Evolutionary conservation across 208 protist species (phyloP).

Genomic region (Wallacemonas sp.): DNA sequence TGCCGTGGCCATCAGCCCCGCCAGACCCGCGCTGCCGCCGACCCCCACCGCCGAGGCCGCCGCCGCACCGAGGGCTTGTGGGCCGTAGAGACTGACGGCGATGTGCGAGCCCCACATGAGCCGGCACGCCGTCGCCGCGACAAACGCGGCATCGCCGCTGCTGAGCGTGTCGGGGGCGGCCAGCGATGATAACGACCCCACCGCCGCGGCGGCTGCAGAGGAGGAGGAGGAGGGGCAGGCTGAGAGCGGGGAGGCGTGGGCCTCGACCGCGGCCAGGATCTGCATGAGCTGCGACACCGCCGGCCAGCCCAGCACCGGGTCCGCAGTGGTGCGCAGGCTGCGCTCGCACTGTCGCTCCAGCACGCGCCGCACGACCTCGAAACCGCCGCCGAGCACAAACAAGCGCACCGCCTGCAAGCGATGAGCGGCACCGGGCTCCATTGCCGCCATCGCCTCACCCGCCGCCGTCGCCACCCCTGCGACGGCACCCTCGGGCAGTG

Average conservation of each 20-base stretch:
- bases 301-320: constrained; percentile 50
- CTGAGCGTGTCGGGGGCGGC: no score
- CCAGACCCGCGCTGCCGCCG: no score
- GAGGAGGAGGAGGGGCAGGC: background rate
- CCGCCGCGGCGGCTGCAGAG: background rate
- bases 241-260: constrained; percentile 2
- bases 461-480: no score
- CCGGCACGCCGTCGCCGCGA: constrained; percentile 12
- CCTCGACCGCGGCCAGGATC: constrained; percentile 35
- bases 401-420: background rate
- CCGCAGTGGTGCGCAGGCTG: constrained; percentile 39
- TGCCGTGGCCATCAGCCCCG: no score
- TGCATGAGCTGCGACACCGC: constrained; percentile 57
- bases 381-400: constrained; percentile 54
- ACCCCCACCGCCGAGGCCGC: background rate
- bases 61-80: background rate
- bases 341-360: constrained; percentile 51
- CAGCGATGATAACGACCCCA: no score
- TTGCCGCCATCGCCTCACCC: background rate
- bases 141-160: background rate
- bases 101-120: constrained; percentile 9
- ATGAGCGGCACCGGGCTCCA: constrained; percentile 4
- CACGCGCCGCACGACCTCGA: constrained; percentile 41
- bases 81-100: background rate
- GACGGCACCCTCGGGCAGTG: no score